Evolutionary conservation across 495 filamentous ascomycete species (phyloP).

Genomic region (Tuber brumale): DNA sequence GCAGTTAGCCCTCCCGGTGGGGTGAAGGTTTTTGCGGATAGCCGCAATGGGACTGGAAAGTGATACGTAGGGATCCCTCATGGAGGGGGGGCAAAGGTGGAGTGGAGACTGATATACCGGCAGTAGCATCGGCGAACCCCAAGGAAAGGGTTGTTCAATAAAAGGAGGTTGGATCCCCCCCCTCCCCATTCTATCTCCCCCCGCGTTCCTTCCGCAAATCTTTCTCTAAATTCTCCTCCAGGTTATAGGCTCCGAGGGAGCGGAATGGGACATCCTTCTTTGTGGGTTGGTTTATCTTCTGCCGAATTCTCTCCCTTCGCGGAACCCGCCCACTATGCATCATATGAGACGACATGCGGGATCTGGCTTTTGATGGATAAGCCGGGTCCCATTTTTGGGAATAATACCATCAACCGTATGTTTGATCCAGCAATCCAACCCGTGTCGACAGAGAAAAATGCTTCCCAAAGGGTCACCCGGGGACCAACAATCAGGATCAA

Average conservation of each 20-base stretch:
- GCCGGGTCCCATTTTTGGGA: not conserved
- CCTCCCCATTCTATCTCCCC: slow-evolving; percentile 11
- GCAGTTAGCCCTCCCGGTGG: slow-evolving; percentile 21
- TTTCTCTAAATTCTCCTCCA: not conserved
- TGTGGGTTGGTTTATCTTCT: not conserved
- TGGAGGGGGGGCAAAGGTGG: slow-evolving; percentile 4
- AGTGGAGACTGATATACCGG: slow-evolving; percentile 18
- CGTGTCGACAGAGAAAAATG: not conserved
- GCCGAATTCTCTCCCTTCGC: not conserved
- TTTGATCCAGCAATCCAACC: not conserved
- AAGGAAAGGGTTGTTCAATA: slow-evolving; percentile 29
- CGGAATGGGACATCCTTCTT: not conserved
- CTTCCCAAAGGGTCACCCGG: not conserved
- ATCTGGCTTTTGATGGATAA: not conserved
- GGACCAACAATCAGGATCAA: not conserved
- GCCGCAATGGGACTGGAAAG: slow-evolving; percentile 8
- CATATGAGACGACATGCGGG: not conserved
- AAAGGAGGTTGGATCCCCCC: slow-evolving; percentile 35
- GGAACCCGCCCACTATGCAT: not conserved
- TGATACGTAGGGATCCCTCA: slow-evolving; percentile 14
- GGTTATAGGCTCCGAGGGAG: not conserved
- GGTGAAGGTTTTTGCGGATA: slow-evolving; percentile 17
- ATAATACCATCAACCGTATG: not conserved
- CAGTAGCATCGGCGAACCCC: slow-evolving; percentile 13
- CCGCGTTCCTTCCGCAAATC: not conserved